Conservation (phyloP, 306 rosid species). For the Lathyrus sativus region DNA sequence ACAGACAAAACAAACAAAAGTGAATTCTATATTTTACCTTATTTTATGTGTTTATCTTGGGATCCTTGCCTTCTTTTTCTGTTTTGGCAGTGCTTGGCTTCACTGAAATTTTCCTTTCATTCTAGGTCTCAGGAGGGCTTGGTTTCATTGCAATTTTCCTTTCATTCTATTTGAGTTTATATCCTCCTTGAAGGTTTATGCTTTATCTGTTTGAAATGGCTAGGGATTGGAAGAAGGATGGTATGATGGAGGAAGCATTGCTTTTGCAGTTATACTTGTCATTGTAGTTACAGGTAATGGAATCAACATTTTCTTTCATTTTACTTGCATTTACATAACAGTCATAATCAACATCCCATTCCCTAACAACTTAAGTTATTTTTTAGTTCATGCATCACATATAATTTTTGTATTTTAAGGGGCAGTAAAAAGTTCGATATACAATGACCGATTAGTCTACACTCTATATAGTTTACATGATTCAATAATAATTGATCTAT, state of each 20-base stretch:
- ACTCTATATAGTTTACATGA: no score
- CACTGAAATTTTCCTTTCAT: slow-evolving; percentile 20
- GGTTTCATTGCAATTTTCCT: slow-evolving; percentile 20
- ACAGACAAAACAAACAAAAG: slow-evolving; percentile 13
- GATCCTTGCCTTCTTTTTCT: not conserved
- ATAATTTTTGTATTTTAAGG: no score
- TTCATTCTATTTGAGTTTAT: slow-evolving; percentile 6
- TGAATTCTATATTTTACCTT: not conserved
- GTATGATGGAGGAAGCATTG: slow-evolving; percentile 89
- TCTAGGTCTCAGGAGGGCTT: slow-evolving; percentile 8
- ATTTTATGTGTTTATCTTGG: not conserved
- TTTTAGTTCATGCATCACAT: no score
- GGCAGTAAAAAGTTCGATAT: no score
- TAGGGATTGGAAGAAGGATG: slow-evolving; percentile 85
- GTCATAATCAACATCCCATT: no score
- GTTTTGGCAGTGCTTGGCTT: slow-evolving; percentile 17
- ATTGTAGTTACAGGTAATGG: slow-evolving; percentile 77
- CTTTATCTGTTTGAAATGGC: slow-evolving; percentile 29
- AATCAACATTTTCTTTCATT: slow-evolving; percentile 21
- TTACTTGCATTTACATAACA: no score
- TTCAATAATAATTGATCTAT: no score
- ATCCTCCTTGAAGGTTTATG: slow-evolving; percentile 26
- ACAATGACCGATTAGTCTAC: no score
- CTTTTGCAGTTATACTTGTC: slow-evolving; percentile 82
- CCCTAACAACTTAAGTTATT: no score